phyloP scores from a whole-genome alignment of 2,329 filamentous ascomycete genomes.

The Penicillium sp. region DNA sequence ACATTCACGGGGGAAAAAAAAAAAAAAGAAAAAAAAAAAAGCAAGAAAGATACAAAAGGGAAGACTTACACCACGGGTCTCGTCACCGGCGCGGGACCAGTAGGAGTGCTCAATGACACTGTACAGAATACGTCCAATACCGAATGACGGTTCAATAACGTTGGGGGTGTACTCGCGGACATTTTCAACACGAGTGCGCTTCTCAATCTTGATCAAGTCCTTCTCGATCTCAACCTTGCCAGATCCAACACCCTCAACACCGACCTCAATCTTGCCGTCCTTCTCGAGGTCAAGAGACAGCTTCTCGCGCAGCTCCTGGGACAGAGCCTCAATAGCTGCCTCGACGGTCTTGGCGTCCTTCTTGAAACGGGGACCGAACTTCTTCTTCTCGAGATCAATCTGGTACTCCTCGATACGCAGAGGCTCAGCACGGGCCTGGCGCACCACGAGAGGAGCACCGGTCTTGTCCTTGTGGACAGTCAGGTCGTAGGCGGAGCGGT shows the following conservation, averaged over 20 bases:
- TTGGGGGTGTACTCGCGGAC: slow-evolving; percentile 90
- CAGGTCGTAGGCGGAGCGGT: slow-evolving; percentile 91
- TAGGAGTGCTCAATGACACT: slow-evolving; percentile 90
- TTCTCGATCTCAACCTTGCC: slow-evolving; percentile 76
- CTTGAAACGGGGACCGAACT: slow-evolving; percentile 92
- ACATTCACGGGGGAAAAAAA: neutral
- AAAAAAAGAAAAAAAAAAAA: neutral
- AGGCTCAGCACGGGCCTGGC: slow-evolving; percentile 75
- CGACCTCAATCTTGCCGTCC: slow-evolving; percentile 71
- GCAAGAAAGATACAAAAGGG: neutral
- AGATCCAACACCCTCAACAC: slow-evolving; percentile 64
- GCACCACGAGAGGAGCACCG: slow-evolving; percentile 77
- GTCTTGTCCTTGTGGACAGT: slow-evolving; percentile 92
- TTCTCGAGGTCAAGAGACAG: slow-evolving; percentile 70
- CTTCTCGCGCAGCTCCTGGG: slow-evolving; percentile 78
- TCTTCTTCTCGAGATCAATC: slow-evolving; percentile 87
- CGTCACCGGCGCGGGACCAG: slow-evolving; percentile 83
- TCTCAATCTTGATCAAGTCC: slow-evolving; percentile 80
- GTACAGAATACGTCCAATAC: slow-evolving; percentile 93
- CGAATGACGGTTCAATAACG: slow-evolving; percentile 95
- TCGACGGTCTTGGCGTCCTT: slow-evolving; percentile 88
- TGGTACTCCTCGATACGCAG: slow-evolving; percentile 81
- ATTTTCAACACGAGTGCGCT: slow-evolving; percentile 76
- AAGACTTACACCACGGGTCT: slow-evolving; percentile 76
- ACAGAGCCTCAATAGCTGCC: slow-evolving; percentile 68